These are phyloP conservation scores for Botrytis deweyae DNA, from an alignment of 2,329 filamentous ascomycete genomes.

Conservation along the genomic window DNA sequence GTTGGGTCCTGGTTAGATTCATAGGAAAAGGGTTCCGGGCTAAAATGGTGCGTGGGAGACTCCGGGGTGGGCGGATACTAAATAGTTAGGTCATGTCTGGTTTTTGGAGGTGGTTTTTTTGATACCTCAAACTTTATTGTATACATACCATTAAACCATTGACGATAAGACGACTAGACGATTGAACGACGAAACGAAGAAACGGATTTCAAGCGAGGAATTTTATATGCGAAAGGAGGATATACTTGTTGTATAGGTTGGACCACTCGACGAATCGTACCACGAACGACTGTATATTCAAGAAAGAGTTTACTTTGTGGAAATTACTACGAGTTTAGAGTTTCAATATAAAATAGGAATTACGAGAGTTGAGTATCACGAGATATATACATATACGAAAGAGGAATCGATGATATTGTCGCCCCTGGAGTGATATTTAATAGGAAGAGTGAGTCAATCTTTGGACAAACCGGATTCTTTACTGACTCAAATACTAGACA, in stretches of 20 bases:
- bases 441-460: constrained; percentile 2
- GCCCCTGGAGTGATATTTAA: not conserved
- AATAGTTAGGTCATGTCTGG: not conserved
- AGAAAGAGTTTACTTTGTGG: not conserved
- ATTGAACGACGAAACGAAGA: not conserved
- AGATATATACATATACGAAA: not conserved
- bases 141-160: not conserved
- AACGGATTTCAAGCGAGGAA: not conserved
- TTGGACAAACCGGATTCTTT: not conserved
- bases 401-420: not conserved
- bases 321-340: not conserved
- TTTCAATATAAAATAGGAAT: not conserved
- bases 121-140: not conserved
- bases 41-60: not conserved
- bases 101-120: not conserved
- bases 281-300: not conserved
- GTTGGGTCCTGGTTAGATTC: not conserved
- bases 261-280: not conserved
- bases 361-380: not conserved
- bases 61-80: constrained; percentile 5
- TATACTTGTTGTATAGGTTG: not conserved
- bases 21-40: not conserved
- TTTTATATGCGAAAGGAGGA: not conserved
- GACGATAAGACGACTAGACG: not conserved
- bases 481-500: constrained; percentile 2